Percentiles rank a stretch among this genome's conserved stretches.
These are phyloP conservation scores for Picea abies DNA, from an alignment of 83 land plant species.

Conservation along the genomic window DNA sequence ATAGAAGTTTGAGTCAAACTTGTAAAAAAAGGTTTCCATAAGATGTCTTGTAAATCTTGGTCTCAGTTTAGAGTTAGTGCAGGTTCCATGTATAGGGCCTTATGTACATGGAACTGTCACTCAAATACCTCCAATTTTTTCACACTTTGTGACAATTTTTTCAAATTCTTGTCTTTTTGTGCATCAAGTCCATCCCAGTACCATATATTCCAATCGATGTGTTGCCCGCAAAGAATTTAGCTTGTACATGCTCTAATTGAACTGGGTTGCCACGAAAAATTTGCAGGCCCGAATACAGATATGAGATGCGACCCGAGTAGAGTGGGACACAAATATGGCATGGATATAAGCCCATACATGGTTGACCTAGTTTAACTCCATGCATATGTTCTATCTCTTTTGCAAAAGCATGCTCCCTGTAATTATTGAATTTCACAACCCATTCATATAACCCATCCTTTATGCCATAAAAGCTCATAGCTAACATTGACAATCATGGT, in stretches of 20 bases:
- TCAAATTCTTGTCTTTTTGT: constrained; percentile 52
- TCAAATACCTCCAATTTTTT: constrained; percentile 60
- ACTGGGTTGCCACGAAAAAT: no score
- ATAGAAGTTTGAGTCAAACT: constrained; percentile 51
- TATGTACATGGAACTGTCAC: constrained; percentile 48
- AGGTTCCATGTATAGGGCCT: constrained; percentile 62
- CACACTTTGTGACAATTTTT: constrained; percentile 61
- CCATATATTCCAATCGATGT: constrained; percentile 41
- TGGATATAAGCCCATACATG: no score
- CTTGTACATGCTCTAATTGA: constrained; percentile 13
- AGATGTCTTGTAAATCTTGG: constrained; percentile 43
- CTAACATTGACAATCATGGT: no score
- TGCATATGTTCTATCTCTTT: no score
- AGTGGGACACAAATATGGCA: no score
- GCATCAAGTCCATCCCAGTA: constrained; percentile 47
- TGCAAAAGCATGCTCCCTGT: no score
- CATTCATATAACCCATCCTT: no score
- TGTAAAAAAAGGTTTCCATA: constrained; percentile 52
- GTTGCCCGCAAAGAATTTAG: constrained; percentile 52
- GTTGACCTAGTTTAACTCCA: no score
- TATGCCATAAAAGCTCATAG: no score
- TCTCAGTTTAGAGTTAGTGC: constrained; percentile 46
- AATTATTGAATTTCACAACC: no score
- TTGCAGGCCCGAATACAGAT: no score
- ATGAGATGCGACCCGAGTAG: no score